Conservation (phyloP, 176 grass and related monocot genomes). For the Ananas comosus region DNA sequence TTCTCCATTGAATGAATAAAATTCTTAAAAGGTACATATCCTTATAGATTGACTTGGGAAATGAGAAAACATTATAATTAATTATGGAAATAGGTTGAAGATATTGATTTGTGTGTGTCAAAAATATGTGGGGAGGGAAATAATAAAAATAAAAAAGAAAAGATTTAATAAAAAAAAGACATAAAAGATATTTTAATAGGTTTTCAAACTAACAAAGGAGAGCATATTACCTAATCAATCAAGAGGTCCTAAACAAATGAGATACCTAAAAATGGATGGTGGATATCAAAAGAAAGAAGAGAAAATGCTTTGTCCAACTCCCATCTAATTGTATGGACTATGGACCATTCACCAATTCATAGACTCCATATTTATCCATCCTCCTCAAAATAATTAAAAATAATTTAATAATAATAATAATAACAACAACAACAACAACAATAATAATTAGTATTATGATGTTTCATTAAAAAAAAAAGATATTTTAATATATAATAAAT, state of each 20-base stretch:
- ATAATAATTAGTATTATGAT: no score
- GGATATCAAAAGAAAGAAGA: constrained; percentile 3
- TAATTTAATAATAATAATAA: neutral
- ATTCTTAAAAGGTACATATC: no score
- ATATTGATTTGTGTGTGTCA: neutral
- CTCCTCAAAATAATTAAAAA: neutral
- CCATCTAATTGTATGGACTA: constrained; percentile 13
- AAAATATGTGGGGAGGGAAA: neutral
- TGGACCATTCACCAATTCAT: no score
- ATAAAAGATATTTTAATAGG: no score
- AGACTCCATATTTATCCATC: no score
- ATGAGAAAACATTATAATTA: no score
- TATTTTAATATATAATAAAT: no score
- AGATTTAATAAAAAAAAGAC: neutral
- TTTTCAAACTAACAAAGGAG: no score
- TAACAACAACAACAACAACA: neutral
- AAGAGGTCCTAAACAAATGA: constrained; percentile 28
- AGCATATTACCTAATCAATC: no score
- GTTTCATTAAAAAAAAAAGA: no score
- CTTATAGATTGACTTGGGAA: no score
- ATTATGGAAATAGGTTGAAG: neutral
- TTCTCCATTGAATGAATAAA: no score
- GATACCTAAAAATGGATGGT: constrained; percentile 9
- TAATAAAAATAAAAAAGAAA: neutral
- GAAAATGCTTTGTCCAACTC: constrained; percentile 16